These are phyloP conservation scores for Chalciporus sphaerocephalus DNA, from an alignment of 768 basidiomycete genomes.

Conservation along the genomic window DNA sequence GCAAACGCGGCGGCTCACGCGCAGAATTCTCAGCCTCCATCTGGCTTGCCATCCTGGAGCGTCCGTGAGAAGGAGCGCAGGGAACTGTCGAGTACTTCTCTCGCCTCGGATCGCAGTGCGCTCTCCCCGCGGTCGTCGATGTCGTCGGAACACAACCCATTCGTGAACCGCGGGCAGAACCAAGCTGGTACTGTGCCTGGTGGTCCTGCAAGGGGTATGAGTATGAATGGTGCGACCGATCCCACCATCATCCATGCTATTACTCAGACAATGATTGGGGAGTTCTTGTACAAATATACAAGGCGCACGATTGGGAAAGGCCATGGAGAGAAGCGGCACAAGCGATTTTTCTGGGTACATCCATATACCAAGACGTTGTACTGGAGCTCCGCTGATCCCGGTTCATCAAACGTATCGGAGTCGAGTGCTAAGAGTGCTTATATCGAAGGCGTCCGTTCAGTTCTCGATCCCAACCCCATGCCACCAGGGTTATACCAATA, in stretches of 20 bases:
- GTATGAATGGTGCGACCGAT: conserved; percentile 58
- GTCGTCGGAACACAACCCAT: conserved; percentile 68
- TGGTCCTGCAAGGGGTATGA: conserved; percentile 39
- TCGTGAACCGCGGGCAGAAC: conserved; percentile 37
- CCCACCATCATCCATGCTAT: conserved; percentile 91
- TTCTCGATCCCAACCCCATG: conserved; percentile 94
- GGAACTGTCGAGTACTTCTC: conserved; percentile 64
- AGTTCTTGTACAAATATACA: conserved; percentile 98
- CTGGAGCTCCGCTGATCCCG: conserved; percentile 95
- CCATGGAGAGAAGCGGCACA: conserved; percentile 84
- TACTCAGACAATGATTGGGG: conserved; percentile 99
- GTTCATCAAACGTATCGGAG: conserved; percentile 80
- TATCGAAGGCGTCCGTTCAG: conserved; percentile 85
- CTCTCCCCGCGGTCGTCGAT: conserved; percentile 77
- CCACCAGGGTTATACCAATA: conserved; percentile 91
- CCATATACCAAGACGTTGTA: conserved; percentile 97
- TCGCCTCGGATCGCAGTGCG: conserved; percentile 63
- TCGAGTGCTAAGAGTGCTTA: conserved; percentile 96
- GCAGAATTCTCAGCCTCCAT: conserved; percentile 39
- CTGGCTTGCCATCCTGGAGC: conserved; percentile 45
- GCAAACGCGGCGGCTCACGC: conserved; percentile 56
- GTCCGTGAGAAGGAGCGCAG: conserved; percentile 51
- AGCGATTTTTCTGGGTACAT: conserved; percentile 99
- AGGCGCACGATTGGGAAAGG: conserved; percentile 85
- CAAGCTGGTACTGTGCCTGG: conserved; percentile 34